Evolutionary conservation across 2,329 filamentous ascomycete genomes (phyloP).

Genomic region (Pochonia chlamydosporia): DNA sequence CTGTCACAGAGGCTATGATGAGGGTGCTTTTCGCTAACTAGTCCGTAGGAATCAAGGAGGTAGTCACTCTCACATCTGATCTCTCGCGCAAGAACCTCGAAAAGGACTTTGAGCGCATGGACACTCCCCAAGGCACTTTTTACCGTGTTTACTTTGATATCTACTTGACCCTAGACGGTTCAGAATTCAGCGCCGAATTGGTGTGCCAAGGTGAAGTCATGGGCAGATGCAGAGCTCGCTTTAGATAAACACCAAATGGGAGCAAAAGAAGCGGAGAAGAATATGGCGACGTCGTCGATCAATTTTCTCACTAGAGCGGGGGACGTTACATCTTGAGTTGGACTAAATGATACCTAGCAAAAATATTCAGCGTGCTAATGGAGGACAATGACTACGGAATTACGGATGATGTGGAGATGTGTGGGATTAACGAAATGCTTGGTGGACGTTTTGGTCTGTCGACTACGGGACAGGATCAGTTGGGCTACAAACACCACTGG

Average conservation of each 20-base stretch:
- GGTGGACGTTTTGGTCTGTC: not conserved
- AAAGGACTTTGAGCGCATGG: conserved; percentile 99
- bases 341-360: conserved; percentile 5
- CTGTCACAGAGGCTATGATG: not conserved
- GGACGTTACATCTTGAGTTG: not conserved
- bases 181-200: conserved; percentile 95
- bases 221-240: conserved; percentile 90
- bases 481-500: not conserved
- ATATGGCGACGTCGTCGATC: not conserved
- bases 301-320: not conserved
- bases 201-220: conserved; percentile 99
- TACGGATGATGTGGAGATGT: not conserved
- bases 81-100: conserved; percentile 96
- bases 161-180: conserved; percentile 92
- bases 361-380: conserved; percentile 1
- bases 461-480: not conserved
- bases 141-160: conserved; percentile 78
- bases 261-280: not conserved
- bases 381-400: not conserved
- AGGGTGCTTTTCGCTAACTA: conserved; percentile 18
- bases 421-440: not conserved
- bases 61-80: conserved; percentile 95
- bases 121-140: conserved; percentile 94
- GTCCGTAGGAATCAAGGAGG: conserved; percentile 86
- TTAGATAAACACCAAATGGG: conserved; percentile 47